A percentile compares a stretch with the other conserved stretches of the same genome.
Evolutionary conservation across 345 rosid species (phyloP).

Genomic region (Schrenkiella parvula): DNA sequence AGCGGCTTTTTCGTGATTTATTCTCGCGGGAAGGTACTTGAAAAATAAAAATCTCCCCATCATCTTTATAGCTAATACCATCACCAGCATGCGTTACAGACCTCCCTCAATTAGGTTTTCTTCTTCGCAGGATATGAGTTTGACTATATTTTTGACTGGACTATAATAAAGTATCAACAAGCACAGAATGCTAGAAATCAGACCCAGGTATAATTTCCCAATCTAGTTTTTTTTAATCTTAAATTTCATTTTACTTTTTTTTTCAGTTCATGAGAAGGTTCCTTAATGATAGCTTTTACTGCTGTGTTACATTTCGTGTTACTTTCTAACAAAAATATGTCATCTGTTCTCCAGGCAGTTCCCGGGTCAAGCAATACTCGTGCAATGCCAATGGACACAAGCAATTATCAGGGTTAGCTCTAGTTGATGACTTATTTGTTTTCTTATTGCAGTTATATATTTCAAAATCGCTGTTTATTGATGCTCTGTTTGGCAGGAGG

Average conservation of each 20-base stretch:
- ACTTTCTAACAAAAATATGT: constrained; percentile 12
- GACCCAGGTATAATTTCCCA: constrained; percentile 37
- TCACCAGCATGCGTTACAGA: background rate
- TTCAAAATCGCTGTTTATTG: background rate
- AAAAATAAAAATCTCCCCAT: background rate
- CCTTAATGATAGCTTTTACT: background rate
- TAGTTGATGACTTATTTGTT: background rate
- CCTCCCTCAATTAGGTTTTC: background rate
- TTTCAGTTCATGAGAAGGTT: background rate
- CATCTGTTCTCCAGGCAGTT: constrained; percentile 45
- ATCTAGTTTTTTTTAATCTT: background rate
- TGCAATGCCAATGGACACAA: constrained; percentile 46
- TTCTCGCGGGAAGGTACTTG: constrained; percentile 77
- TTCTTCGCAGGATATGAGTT: constrained; percentile 62
- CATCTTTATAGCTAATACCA: background rate
- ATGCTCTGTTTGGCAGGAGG: constrained; percentile 46
- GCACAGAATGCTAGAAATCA: constrained; percentile 65
- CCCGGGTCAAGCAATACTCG: constrained; percentile 64
- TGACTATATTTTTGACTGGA: constrained; percentile 94
- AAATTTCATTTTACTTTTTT: background rate
- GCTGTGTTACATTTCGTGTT: background rate
- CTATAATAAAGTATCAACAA: constrained; percentile 85
- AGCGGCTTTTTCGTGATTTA: constrained; percentile 77
- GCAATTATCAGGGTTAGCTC: constrained; percentile 67
- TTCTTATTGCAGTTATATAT: constrained; percentile 3